Conservation (phyloP, 306 rosid species). For the Cyamopsis tetragonoloba region DNA sequence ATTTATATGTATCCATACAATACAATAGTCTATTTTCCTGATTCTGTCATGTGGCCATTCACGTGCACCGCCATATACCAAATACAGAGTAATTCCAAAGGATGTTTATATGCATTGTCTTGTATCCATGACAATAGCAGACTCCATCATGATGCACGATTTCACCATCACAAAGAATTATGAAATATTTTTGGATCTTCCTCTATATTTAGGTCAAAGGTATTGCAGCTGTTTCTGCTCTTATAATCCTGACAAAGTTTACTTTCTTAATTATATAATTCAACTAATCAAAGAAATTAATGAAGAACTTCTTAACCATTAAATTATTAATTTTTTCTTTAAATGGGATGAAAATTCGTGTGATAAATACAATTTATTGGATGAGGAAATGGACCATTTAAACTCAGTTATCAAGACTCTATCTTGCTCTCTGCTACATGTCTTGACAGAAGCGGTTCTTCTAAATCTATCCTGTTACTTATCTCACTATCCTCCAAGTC, state of each 20-base stretch:
- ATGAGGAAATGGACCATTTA: no score
- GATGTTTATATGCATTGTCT: constrained; percentile 91
- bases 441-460: no score
- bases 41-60: constrained; percentile 95
- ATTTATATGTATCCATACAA: no score
- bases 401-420: no score
- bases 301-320: no score
- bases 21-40: no score
- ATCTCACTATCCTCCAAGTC: no score
- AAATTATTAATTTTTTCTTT: no score
- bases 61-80: constrained; percentile 73
- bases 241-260: neutral
- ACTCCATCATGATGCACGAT: constrained; percentile 94
- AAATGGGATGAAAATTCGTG: no score
- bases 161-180: constrained; percentile 90
- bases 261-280: neutral
- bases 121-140: constrained; percentile 78
- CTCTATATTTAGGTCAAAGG: constrained; percentile 84
- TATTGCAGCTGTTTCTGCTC: constrained; percentile 25
- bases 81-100: constrained; percentile 87
- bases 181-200: constrained; percentile 92
- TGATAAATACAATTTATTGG: no score
- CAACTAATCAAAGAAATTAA: constrained; percentile 2
- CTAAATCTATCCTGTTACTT: no score
- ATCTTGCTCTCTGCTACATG: no score